Percentiles rank a stretch among this genome's conserved stretches.
These are phyloP conservation scores for Phytophthora lateralis DNA, from an alignment of 352 stramenopile species.

Conservation along the genomic window DNA sequence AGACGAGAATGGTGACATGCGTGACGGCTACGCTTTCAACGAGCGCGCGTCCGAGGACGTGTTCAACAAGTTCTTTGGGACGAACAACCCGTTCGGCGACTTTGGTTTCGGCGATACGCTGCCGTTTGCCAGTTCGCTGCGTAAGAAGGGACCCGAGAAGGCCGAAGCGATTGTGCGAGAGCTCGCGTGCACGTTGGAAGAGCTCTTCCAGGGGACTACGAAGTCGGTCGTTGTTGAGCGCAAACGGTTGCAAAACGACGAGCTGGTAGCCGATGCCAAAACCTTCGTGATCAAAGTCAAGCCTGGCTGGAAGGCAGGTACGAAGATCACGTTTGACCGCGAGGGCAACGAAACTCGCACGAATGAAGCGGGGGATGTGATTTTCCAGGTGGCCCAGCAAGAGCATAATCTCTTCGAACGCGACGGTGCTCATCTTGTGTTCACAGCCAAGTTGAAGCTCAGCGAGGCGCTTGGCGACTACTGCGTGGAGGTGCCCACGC, in stretches of 20 bases:
- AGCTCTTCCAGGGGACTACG: constrained; percentile 91
- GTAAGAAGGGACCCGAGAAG: constrained; percentile 79
- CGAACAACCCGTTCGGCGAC: constrained; percentile 90
- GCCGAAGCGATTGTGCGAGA: constrained; percentile 70
- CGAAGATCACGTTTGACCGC: constrained; percentile 95
- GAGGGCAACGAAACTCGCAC: constrained; percentile 91
- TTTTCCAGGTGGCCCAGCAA: constrained; percentile 92
- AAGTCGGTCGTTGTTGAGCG: constrained; percentile 89
- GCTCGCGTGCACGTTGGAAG: constrained; percentile 87
- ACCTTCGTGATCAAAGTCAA: constrained; percentile 92
- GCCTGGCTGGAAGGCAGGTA: constrained; percentile 94
- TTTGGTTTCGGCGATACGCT: constrained; percentile 90
- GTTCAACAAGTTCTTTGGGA: constrained; percentile 94
- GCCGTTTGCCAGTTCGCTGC: constrained; percentile 80
- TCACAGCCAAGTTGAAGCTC: constrained; percentile 93
- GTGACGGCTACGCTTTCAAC: constrained; percentile 90
- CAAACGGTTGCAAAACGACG: constrained; percentile 76
- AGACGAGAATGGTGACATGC: constrained; percentile 76
- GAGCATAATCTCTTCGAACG: constrained; percentile 88
- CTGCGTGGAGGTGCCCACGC: constrained; percentile 92
- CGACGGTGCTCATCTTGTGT: constrained; percentile 93
- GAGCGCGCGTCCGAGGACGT: constrained; percentile 91
- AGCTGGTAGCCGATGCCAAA: constrained; percentile 81
- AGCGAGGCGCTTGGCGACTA: constrained; percentile 96
- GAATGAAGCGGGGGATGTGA: constrained; percentile 93